Evolutionary conservation across 1,284 basidiomycete genomes (phyloP).

Genomic region (Pseudozyma sp.): DNA sequence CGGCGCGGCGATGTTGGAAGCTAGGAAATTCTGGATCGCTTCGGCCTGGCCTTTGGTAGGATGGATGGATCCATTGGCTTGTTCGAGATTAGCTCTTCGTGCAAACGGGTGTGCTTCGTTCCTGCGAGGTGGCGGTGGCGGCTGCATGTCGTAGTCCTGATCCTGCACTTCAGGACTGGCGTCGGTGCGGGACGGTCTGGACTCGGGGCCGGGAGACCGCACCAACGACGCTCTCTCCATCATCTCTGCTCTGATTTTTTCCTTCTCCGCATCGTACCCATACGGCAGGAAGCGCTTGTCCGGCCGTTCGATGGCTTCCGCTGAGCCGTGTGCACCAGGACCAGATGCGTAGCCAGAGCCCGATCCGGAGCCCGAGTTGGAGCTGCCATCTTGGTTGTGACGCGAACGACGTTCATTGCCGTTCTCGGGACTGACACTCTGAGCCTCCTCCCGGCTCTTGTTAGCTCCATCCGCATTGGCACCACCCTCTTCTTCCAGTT

Average conservation of each 20-base stretch:
- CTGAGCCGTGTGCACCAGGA: slow-evolving; percentile 18
- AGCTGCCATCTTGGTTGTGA: slow-evolving; percentile 33
- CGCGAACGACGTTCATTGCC: slow-evolving; percentile 9
- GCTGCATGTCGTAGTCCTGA: slow-evolving; percentile 34
- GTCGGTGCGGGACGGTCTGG: slow-evolving; percentile 2
- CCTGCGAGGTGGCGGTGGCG: slow-evolving; percentile 36
- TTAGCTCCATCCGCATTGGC: slow-evolving; percentile 10
- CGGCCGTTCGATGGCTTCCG: slow-evolving; percentile 19
- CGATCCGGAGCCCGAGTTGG: slow-evolving; percentile 29
- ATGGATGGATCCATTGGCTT: slow-evolving; percentile 28
- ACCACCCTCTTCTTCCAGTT: slow-evolving; percentile 31
- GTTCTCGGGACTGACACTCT: slow-evolving; percentile 25
- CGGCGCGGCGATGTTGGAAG: slow-evolving; percentile 37
- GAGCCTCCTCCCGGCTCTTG: slow-evolving; percentile 26
- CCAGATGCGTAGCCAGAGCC: slow-evolving; percentile 31
- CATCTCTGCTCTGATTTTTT: slow-evolving; percentile 40
- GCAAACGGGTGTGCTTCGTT: slow-evolving; percentile 47
- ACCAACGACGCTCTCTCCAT: slow-evolving; percentile 50
- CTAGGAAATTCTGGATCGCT: slow-evolving; percentile 45
- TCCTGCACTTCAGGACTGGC: slow-evolving; percentile 4
- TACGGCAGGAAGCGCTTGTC: slow-evolving; percentile 38
- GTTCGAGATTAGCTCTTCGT: slow-evolving; percentile 12
- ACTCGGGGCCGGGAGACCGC: slow-evolving; percentile 36
- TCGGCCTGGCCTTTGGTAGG: slow-evolving; percentile 37
- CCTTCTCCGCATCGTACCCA: slow-evolving; percentile 46